phyloP scores from a whole-genome alignment of 768 basidiomycete species.

The Hygrocybe punicea region DNA sequence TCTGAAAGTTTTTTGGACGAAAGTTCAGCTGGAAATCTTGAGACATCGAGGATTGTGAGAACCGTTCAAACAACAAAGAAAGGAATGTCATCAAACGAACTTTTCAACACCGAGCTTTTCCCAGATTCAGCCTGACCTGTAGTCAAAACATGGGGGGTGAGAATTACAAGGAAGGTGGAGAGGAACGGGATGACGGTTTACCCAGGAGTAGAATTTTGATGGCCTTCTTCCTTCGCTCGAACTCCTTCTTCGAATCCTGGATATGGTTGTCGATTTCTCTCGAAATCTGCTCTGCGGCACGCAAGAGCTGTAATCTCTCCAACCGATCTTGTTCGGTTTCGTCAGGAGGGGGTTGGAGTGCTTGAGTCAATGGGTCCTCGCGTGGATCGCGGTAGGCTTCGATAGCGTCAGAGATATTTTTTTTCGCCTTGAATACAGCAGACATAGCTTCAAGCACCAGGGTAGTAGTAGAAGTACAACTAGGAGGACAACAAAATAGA shows the following conservation, averaged over 20 bases:
- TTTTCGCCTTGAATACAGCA: background rate
- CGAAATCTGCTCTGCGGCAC: slow-evolving; percentile 44
- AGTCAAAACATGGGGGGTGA: background rate
- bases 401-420: background rate
- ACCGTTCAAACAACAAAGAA: background rate
- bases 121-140: slow-evolving; percentile 61
- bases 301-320: slow-evolving; percentile 31
- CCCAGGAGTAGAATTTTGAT: slow-evolving; percentile 57
- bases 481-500: background rate
- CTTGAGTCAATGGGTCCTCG: slow-evolving; percentile 30
- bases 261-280: slow-evolving; percentile 50
- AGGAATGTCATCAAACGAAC: slow-evolving; percentile 22
- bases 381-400: slow-evolving; percentile 1
- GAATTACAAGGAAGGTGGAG: background rate
- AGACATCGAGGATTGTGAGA: background rate
- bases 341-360: slow-evolving; percentile 20
- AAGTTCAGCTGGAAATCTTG: slow-evolving; percentile 69
- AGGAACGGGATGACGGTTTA: slow-evolving; percentile 19
- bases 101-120: slow-evolving; percentile 53
- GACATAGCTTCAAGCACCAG: background rate
- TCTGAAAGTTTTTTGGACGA: slow-evolving; percentile 57
- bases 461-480: background rate
- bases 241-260: slow-evolving; percentile 41
- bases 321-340: slow-evolving; percentile 37
- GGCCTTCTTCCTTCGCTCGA: slow-evolving; percentile 49